Conservation (phyloP, 2,329 filamentous ascomycete genomes). For the Dothistroma septosporum region DNA sequence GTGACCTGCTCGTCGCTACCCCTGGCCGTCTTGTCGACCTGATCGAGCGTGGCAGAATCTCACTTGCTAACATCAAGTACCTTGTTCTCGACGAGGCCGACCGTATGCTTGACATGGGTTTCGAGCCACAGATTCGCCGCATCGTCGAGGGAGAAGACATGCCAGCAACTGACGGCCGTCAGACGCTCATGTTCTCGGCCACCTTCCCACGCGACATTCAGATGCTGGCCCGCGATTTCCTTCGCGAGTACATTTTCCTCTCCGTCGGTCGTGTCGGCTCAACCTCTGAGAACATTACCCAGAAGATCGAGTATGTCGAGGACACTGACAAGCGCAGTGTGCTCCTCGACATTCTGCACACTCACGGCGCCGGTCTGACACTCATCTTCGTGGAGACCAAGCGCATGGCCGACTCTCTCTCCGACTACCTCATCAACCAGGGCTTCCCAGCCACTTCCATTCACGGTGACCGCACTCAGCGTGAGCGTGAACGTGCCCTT, state of each 20-base stretch:
- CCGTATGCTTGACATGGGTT: constrained; percentile 99
- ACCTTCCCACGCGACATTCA: constrained; percentile 99
- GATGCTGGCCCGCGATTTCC: constrained; percentile 96
- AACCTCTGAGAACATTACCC: constrained; percentile 99
- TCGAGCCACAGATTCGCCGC: constrained; percentile 97
- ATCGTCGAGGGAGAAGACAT: constrained; percentile 99
- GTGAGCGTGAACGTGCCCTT: constrained; percentile 94
- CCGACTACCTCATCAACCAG: constrained; percentile 98
- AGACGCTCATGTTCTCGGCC: constrained; percentile 99
- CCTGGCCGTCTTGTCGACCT: constrained; percentile 96
- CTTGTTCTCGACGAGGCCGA: constrained; percentile 98
- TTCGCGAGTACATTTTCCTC: constrained; percentile 98
- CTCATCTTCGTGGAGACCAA: constrained; percentile 99
- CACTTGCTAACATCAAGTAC: constrained; percentile 98
- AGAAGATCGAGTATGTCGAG: constrained; percentile 97
- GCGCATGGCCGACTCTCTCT: constrained; percentile 97
- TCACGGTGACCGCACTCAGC: constrained; percentile 96
- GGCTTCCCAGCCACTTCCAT: constrained; percentile 97
- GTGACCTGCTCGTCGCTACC: constrained; percentile 93
- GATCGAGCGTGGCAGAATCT: constrained; percentile 97
- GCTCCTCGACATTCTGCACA: constrained; percentile 94
- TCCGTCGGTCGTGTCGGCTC: constrained; percentile 98
- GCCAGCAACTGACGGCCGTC: constrained; percentile 75
- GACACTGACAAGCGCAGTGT: constrained; percentile 97
- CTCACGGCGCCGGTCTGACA: constrained; percentile 81